Evolutionary conservation across 306 rosid genomes (phyloP), one percentile per base, ranked within the genome.

Genomic region (Vigna mungo): DNA sequence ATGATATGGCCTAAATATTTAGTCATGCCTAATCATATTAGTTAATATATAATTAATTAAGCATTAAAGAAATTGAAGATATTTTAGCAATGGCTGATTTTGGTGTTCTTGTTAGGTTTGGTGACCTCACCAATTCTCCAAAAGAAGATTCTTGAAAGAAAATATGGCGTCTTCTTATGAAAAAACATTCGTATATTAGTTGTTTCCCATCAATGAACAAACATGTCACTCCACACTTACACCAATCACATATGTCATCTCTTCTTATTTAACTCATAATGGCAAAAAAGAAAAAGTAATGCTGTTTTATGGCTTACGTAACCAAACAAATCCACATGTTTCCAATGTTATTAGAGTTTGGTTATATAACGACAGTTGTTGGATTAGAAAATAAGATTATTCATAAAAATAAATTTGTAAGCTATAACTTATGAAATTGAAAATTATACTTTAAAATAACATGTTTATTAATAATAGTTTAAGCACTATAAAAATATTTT

Each of bases 141-240:
- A 55, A 64, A 16, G 44, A 39, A n/a, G 54, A 77, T 43, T n/a
- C 75, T 27, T 11, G 9, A 48, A 44, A 27, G 14, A 43, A 67
- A 44, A 66, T 54, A 17, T 43, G 21, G 25, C 1, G 5, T 17
- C 5, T 15, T 68, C 4, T 21, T 69, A 6, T 47, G 5, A 3
- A 17, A 66, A 68, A 16, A 36, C 7, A 58, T 32, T 32, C 1
- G 9, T 2, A 25, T 25, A 25, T 25, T 25, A 25, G 27, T 58
- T 25, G 32, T 67, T 39, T 47, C 6, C 52, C n/a, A 48, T 47
- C 46, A 10, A 23, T 32, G 46, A 59, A 47, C 55, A 60, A 69
- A 70, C 8, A 70, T 37, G 63, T 68, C 21, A 20, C 49, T 78
- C 61, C 82, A 70, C 17, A 20, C 14, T 25, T 41, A 11, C 23